Conservation (phyloP, 345 rosid species). For the Acer campestre region DNA sequence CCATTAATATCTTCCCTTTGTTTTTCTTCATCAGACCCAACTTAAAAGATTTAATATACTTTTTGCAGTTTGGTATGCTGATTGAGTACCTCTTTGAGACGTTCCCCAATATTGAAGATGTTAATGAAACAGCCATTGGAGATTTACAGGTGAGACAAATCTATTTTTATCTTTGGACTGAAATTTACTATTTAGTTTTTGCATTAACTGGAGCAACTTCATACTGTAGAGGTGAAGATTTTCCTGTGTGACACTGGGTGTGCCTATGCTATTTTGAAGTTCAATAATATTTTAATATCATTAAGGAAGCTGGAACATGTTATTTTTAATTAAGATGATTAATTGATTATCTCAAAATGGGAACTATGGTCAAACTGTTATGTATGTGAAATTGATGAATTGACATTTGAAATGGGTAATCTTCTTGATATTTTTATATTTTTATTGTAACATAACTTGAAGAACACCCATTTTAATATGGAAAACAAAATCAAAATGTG, state of each 20-base stretch:
- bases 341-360: not conserved
- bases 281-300: not conserved
- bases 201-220: not conserved
- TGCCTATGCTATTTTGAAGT: not conserved
- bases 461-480: not conserved
- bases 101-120: slow-evolving; percentile 69
- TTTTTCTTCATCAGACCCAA: not conserved
- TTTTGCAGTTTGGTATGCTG: slow-evolving; percentile 93
- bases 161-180: slow-evolving; percentile 20
- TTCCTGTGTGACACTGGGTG: not conserved
- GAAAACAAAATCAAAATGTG: not conserved
- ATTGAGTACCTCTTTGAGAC: slow-evolving; percentile 87
- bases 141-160: slow-evolving; percentile 77
- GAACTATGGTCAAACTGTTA: not conserved
- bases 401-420: not conserved
- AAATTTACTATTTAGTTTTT: not conserved
- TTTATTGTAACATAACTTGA: not conserved
- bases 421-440: not conserved
- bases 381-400: not conserved
- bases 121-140: slow-evolving; percentile 76
- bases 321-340: not conserved
- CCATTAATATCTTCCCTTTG: not conserved
- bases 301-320: not conserved
- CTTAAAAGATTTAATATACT: slow-evolving; percentile 15
- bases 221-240: not conserved